Evolutionary conservation across 345 rosid species (phyloP).

Genomic region (Capsella bursapastoris): DNA sequence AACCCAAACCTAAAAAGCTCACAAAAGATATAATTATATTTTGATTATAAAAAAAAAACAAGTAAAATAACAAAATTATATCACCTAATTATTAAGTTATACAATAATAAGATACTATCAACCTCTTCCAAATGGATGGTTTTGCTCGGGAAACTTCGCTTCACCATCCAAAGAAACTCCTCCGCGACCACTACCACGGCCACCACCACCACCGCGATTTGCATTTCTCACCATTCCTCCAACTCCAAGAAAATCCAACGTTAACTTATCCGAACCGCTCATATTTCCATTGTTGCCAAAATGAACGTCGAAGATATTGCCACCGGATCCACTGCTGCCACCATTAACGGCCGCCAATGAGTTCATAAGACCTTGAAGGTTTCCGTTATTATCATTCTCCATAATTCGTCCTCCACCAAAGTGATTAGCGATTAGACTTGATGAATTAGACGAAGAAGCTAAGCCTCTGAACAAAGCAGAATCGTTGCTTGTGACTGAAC

Average conservation of each 20-base stretch:
- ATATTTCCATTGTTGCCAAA: constrained; percentile 45
- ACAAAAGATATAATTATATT: constrained; percentile 1
- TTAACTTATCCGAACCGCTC: constrained; percentile 66
- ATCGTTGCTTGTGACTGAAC: constrained; percentile 50
- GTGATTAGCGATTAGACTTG: constrained; percentile 33
- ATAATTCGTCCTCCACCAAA: constrained; percentile 42
- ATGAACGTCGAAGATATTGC: constrained; percentile 41
- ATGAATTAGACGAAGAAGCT: constrained; percentile 49
- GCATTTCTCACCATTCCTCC: constrained; percentile 65
- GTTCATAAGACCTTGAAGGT: constrained; percentile 70
- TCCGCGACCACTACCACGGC: constrained; percentile 34
- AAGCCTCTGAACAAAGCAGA: constrained; percentile 62
- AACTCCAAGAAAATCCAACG: constrained; percentile 84
- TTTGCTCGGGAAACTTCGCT: constrained; percentile 38
- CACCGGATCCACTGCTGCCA: constrained; percentile 28
- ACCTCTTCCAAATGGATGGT: constrained; percentile 41
- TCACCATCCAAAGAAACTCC: constrained; percentile 38
- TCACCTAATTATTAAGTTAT: constrained; percentile 22
- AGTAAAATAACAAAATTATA: constrained; percentile 25
- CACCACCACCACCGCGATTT: constrained; percentile 38
- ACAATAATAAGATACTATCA: constrained; percentile 24
- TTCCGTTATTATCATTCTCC: constrained; percentile 51
- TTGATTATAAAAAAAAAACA: constrained; percentile 6
- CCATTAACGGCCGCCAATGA: constrained; percentile 49
- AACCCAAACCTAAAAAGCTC: constrained; percentile 26